Conservation (phyloP, 164 flowering plant species). For the Taxillus chinensis region DNA sequence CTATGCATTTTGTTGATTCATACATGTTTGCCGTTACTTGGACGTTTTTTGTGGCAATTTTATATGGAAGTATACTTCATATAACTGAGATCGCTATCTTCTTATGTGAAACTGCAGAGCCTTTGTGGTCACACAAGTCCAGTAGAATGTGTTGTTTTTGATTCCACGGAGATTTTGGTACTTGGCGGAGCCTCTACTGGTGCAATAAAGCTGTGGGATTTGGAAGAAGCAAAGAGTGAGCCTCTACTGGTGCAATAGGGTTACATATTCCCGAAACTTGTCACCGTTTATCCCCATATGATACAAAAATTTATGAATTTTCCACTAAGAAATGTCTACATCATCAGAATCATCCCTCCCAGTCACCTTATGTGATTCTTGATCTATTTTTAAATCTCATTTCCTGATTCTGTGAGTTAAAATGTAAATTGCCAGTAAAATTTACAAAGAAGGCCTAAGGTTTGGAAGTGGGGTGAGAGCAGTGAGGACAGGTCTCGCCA, state of each 20-base stretch:
- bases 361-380: not conserved
- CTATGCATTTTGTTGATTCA: too few relatives aligned
- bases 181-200: constrained; percentile 78
- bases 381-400: not conserved
- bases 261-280: not conserved
- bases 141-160: constrained; percentile 68
- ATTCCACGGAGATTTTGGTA: constrained; percentile 67
- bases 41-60: not conserved
- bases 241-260: too few relatives aligned
- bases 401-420: not conserved
- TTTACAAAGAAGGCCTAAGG: too few relatives aligned
- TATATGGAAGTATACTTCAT: not conserved
- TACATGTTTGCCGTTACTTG: not conserved
- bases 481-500: too few relatives aligned
- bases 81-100: not conserved
- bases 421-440: not conserved
- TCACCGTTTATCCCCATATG: not conserved
- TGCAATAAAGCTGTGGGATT: constrained; percentile 74
- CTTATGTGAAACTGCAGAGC: constrained; percentile 42
- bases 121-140: constrained; percentile 78
- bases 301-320: not conserved
- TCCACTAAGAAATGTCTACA: not conserved
- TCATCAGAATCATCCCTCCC: not conserved
- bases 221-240: constrained; percentile 87
- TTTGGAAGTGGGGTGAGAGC: too few relatives aligned